Evolutionary conservation across 1,284 basidiomycete genomes (phyloP).

Genomic region (Heliocybe sulcata): DNA sequence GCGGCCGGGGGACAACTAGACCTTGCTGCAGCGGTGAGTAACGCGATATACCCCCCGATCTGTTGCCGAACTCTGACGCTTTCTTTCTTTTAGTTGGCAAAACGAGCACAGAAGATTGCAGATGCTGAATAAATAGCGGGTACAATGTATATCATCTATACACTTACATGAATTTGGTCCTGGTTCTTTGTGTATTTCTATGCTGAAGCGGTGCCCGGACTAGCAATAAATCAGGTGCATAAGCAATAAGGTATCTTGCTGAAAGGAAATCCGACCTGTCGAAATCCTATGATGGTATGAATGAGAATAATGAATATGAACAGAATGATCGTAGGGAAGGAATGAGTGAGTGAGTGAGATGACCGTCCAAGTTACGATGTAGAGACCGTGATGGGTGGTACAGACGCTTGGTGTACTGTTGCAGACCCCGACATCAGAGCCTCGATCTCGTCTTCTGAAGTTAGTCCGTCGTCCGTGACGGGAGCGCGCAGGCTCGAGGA

Average conservation of each 20-base stretch:
- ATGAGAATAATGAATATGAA: not conserved
- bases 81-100: constrained; percentile 47
- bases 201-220: not conserved
- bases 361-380: constrained; percentile 16
- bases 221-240: not conserved
- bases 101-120: constrained; percentile 56
- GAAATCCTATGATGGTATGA: constrained; percentile 1
- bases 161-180: not conserved
- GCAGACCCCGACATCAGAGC: constrained; percentile 14
- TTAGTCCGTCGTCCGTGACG: constrained; percentile 16
- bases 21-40: constrained; percentile 70
- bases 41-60: constrained; percentile 1
- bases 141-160: not conserved
- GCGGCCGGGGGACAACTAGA: constrained; percentile 65
- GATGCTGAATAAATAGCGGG: constrained; percentile 28
- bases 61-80: constrained; percentile 10
- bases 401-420: constrained; percentile 10
- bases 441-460: constrained; percentile 20
- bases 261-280: not conserved
- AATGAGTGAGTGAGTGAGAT: not conserved
- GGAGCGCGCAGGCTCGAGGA: constrained; percentile 26
- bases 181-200: not conserved
- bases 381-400: constrained; percentile 35
- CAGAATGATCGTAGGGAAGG: not conserved
- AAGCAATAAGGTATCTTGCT: not conserved